Base-by-base conservation (phyloP, 1,284 basidiomycete genomes). In the Puccinia sorghi region DNA sequence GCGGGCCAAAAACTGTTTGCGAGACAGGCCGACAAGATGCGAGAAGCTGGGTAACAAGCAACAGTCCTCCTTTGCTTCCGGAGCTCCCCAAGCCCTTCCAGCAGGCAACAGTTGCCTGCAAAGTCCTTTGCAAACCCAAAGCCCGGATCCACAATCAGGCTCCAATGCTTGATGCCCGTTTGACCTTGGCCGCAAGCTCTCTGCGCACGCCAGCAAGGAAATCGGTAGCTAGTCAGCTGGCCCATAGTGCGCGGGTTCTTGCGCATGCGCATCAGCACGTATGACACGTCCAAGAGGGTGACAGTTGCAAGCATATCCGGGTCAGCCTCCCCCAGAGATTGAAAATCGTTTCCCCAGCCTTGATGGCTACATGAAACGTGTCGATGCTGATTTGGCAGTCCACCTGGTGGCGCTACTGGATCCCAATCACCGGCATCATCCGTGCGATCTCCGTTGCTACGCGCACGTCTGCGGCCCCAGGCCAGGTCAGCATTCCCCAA, bases 401-500 rank as follows among this genome's bases (percentile, higher is more conserved):
- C 6, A 85, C 81, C 2, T 86, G 71, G 17, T 59, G 41, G 9
- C 9, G 48, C 15, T 70, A 15, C 25, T 66, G 43, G 5, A 77
- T 25, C 20, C 43, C 4, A 32, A 89, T 88, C 50, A 85, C 69
- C 0, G 94, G 92, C 0, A 92, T 87, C 17, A 97, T 91, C 8
- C 46, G 81, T 0, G 20, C 32, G 0, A 80, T 67, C 83, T 99
- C 97, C 80, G 96, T 93, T 67, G 90, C 87, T 0, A 87, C 83
- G 0, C 88, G 86, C 77, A 96, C 90, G 64, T 89, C 89, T 0
- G 85, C 86, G 0, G 93, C 91, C 0, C 88, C 88, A 0, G 94
- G 94, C 13, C 93, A 88, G 0, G 94, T 97, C 0, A 93, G 96
- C 86, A 94, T 94, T 0, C 97, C 97, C 97, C 96, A 13, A 99